Conservation (phyloP, 768 basidiomycete genomes). For the Lactifluus rugatus region DNA sequence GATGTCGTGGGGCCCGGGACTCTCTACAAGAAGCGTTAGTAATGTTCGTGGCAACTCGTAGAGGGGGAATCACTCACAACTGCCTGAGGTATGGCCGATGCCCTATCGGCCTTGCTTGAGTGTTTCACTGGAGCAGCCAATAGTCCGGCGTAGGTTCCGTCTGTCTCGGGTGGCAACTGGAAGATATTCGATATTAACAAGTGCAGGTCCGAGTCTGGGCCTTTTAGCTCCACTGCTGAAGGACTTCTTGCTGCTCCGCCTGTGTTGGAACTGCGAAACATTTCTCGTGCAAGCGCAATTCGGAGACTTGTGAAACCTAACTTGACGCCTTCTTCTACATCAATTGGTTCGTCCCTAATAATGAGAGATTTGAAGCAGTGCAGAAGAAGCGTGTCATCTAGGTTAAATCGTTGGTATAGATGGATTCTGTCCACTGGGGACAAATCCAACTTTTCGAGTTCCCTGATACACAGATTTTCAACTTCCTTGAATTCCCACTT, state of each 20-base stretch:
- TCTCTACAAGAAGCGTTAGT: background rate
- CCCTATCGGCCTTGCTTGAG: background rate
- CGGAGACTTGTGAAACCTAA: slow-evolving; percentile 33
- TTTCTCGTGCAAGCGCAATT: slow-evolving; percentile 33
- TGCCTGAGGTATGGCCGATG: slow-evolving; percentile 5
- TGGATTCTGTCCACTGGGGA: slow-evolving; percentile 30
- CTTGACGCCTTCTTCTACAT: slow-evolving; percentile 32
- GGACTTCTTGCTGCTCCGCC: slow-evolving; percentile 2
- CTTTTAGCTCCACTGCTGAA: background rate
- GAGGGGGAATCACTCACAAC: background rate
- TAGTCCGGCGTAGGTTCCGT: no score
- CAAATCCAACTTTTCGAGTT: slow-evolving; percentile 31
- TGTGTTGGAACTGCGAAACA: slow-evolving; percentile 8
- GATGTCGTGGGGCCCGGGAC: slow-evolving; percentile 9
- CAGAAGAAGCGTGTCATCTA: slow-evolving; percentile 30
- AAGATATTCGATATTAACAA: slow-evolving; percentile 4
- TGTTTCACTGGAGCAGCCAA: background rate
- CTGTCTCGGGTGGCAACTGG: background rate
- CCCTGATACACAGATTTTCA: slow-evolving; percentile 30
- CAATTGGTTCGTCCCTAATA: slow-evolving; percentile 30
- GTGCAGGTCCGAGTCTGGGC: background rate
- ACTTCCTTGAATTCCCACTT: slow-evolving; percentile 35
- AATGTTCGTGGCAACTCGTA: background rate
- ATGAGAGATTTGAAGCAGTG: slow-evolving; percentile 30
- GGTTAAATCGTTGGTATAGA: slow-evolving; percentile 30